phyloP scores from a whole-genome alignment of 108 stramenopile genomes.

The Cyclostephanos tholiformis region DNA sequence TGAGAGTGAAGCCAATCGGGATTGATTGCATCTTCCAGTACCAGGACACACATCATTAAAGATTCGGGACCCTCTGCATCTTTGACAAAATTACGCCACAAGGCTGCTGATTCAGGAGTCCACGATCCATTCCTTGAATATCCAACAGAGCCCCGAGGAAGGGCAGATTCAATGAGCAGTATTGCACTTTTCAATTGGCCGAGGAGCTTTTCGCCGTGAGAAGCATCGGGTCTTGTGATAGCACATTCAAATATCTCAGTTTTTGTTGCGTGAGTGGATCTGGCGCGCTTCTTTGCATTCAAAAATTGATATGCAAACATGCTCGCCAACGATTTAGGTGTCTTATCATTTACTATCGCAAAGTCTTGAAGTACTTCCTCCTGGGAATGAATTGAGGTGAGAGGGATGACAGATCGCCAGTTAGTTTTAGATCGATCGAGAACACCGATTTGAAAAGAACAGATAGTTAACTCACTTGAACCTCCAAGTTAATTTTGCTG shows the following conservation, averaged over 20 bases:
- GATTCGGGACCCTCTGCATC: conserved; percentile 60
- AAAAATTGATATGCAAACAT: conserved; percentile 62
- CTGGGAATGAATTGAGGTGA: conserved; percentile 25
- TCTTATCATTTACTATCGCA: conserved; percentile 16
- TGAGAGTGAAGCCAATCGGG: conserved; percentile 70
- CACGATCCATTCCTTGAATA: conserved; percentile 59
- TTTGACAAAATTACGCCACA: conserved; percentile 72
- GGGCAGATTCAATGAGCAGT: conserved; percentile 80
- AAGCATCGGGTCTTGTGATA: conserved; percentile 31
- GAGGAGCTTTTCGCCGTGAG: conserved; percentile 64
- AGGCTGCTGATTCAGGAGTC: conserved; percentile 55
- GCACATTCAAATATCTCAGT: conserved; percentile 63
- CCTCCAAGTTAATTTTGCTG: conserved; percentile 60
- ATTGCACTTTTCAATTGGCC: conserved; percentile 69
- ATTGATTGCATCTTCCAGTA: conserved; percentile 74
- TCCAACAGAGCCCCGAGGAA: conserved; percentile 75
- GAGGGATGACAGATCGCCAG: neutral
- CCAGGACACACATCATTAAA: conserved; percentile 68
- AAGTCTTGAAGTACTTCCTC: conserved; percentile 62
- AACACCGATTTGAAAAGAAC: neutral
- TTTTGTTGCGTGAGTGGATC: conserved; percentile 46
- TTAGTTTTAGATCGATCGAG: neutral
- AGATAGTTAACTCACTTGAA: conserved; percentile 39
- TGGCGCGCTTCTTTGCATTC: conserved; percentile 58
- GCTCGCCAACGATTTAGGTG: conserved; percentile 54